Evolutionary conservation across 768 basidiomycete genomes (phyloP), one percentile per base, ranked within the genome.

Genomic region (Cytidiella melzeri): DNA sequence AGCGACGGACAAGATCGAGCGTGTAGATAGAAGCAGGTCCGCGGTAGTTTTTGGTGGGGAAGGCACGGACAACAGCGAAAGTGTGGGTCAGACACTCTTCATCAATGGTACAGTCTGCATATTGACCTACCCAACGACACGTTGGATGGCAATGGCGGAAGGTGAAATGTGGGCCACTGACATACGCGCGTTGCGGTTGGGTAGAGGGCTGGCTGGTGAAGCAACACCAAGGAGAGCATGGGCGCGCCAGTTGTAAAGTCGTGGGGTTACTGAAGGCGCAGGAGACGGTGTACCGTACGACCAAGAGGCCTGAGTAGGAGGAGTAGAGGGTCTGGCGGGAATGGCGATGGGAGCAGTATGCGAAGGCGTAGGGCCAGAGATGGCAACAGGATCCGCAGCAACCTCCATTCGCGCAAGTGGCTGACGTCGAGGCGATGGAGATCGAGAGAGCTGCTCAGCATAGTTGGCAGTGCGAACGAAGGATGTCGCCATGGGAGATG

Each of bases 171-270:
- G 78, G n/a, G 76, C 65, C 36, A 76, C 74, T 19, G 82, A 81
- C 64, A 77, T 71, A 57, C 82, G 77, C 7, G 80, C 81, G 45
- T 62, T 68, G 39, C 75, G 73, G 58, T 83, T 84, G 44, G 77
- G 74, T 45, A 84, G 72, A 5, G 79, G 81, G 11, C 68, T 57
- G 19, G 34, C 39, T 13, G 46, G 26, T 12, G 47, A 40, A 19
- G 24, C 26, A 18, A 24, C 18, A 10, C n/a, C 34, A 11, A 40
- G 41, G 13, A 63, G 50, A 38, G 61, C 47, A 39, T 43, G 24
- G n/a, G 66, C 53, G 2, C 50, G 38, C 82, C 82, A 83, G 1
- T 73, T 67, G 60, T 82, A 81, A 25, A 81, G 66, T 36, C 77
- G 71, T 6, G 81, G 81, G 1, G 81, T 77, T 44, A 75, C 73